These are phyloP conservation scores for Carex cristatella DNA, from an alignment of 176 grass and related monocot species.

Conservation along the genomic window DNA sequence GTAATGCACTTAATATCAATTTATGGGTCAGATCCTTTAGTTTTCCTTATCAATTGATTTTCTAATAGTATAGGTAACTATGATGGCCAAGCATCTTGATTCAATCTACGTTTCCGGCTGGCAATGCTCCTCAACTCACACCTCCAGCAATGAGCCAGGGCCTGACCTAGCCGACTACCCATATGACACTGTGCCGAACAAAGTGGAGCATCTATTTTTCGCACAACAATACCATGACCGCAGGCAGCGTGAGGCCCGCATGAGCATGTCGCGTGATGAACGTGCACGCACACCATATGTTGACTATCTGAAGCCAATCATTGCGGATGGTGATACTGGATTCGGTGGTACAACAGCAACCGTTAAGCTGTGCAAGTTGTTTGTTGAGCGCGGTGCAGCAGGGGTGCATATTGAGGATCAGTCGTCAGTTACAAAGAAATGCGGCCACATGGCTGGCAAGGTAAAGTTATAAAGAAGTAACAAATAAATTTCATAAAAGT, in stretches of 20 bases:
- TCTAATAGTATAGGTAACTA: conserved; percentile 51
- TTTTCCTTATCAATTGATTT: background rate
- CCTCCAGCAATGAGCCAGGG: conserved; percentile 69
- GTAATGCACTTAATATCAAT: background rate
- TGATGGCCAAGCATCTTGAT: conserved; percentile 95
- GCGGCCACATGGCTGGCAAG: conserved; percentile 92
- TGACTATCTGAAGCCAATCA: conserved; percentile 74
- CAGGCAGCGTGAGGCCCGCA: conserved; percentile 74
- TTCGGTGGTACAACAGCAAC: conserved; percentile 84
- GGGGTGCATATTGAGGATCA: conserved; percentile 94
- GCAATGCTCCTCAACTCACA: conserved; percentile 99
- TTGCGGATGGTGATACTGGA: conserved; percentile 79
- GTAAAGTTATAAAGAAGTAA: background rate
- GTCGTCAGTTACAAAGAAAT: conserved; percentile 84
- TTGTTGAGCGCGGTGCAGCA: conserved; percentile 84
- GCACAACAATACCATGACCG: conserved; percentile 77
- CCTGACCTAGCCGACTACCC: conserved; percentile 95
- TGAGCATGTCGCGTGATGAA: conserved; percentile 51
- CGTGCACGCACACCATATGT: conserved; percentile 32
- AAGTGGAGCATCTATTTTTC: conserved; percentile 88
- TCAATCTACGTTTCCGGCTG: conserved; percentile 92
- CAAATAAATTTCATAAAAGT: background rate
- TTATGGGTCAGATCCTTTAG: background rate
- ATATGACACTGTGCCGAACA: conserved; percentile 93
- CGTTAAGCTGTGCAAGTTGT: conserved; percentile 91